Base-by-base conservation (phyloP, 73 alveolate species). In the Diophrys appendiculata region DNA sequence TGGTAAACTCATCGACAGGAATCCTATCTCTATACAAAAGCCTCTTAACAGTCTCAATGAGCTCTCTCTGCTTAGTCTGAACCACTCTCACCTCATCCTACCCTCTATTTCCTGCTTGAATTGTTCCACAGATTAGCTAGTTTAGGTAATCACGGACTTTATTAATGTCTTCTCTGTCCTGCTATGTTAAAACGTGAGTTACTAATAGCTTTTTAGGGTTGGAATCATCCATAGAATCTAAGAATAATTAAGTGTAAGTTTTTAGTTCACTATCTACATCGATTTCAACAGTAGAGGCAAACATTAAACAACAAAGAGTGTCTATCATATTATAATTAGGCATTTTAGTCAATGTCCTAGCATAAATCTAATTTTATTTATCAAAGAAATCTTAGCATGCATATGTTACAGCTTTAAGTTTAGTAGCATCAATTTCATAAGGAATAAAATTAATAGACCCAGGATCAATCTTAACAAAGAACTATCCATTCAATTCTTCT, bases 321-420 rank as follows among this genome's bases (percentile, higher is more conserved):
- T 68, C 87, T 0, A 87, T 83, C 94, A 87, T 87, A n/a, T 88
- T 87, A 0, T 75, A 26, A 14, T 64, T 78, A 26, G 94, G 94
- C 54, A 87, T 69, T 34, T 82, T 33, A 3, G 94, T 87, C 14
- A 74, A 5, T 32, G 72, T 80, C 32, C 94, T 55, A 1, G 85
- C 86, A 29, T 80, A 14, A 64, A 80, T 78, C 34, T 87, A 29
- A 2, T 90, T 88, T 23, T 84, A 83, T 55, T 87, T 77, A 67
- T 80, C 88, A 29, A 73, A 54, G 80, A 65, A 87, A 70, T 76
- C 88, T 65, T 87, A 67, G 71, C 90, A 80, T 2, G 83, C 87
- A 29, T 31, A 87, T 11, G 82, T 78, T 1, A 60, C 82, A 29
- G 76, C 52, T 33, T 54, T 65, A 22, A 60, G n/a, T n/a, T 28